These are phyloP conservation scores for Oldenlandia corymbosa DNA, from an alignment of 257 asterid genomes.

Conservation along the genomic window DNA sequence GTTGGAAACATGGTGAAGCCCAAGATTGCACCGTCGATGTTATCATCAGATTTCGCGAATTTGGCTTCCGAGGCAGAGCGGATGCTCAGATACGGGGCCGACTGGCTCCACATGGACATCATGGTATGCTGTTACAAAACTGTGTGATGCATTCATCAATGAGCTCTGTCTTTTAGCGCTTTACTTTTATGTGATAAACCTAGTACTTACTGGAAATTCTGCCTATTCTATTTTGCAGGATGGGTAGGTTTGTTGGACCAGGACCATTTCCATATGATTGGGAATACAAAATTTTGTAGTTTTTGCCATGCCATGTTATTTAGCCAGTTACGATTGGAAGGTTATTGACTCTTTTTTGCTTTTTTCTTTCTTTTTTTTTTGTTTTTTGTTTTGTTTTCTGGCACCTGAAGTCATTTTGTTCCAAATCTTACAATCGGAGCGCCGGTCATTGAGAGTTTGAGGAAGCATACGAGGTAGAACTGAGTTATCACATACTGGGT, in stretches of 20 bases:
- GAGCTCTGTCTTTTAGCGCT: not conserved
- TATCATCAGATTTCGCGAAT: slow-evolving; percentile 90
- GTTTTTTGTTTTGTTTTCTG: not conserved
- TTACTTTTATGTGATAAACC: not conserved
- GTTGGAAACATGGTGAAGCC: slow-evolving; percentile 43
- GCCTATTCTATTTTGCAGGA: slow-evolving; percentile 87
- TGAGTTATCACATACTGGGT: not conserved
- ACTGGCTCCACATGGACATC: slow-evolving; percentile 98
- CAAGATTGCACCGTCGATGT: slow-evolving; percentile 87
- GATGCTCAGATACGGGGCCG: slow-evolving; percentile 80
- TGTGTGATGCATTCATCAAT: not conserved
- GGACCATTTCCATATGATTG: slow-evolving; percentile 4
- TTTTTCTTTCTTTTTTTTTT: slow-evolving; percentile 6
- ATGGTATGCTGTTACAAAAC: slow-evolving; percentile 48
- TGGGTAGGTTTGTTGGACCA: slow-evolving; percentile 58
- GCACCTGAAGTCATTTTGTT: slow-evolving; percentile 64
- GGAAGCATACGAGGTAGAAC: slow-evolving; percentile 74
- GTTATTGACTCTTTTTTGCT: slow-evolving; percentile 8
- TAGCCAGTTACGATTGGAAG: not conserved
- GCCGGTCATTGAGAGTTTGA: slow-evolving; percentile 79
- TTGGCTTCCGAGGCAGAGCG: slow-evolving; percentile 80
- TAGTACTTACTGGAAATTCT: slow-evolving; percentile 5
- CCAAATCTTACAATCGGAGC: slow-evolving; percentile 93
- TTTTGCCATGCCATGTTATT: not conserved
- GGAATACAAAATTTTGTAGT: not conserved